A percentile compares a stretch with the other conserved stretches of the same genome.
These are phyloP conservation scores for Gaertneriomyces semiglobifer DNA, from an alignment of 192 early-diverging fungal species.

Conservation along the genomic window DNA sequence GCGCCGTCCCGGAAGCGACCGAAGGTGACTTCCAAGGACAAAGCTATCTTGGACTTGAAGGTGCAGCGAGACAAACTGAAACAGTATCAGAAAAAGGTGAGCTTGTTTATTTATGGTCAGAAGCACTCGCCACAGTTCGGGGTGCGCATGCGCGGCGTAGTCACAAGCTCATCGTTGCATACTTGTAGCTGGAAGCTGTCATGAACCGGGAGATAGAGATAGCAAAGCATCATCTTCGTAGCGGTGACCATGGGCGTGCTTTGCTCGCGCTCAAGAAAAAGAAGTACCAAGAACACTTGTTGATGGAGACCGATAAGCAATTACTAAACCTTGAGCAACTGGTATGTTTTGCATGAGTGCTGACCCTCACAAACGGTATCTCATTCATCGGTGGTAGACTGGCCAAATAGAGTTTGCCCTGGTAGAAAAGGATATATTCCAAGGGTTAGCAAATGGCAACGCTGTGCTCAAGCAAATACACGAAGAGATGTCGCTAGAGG, in stretches of 20 bases:
- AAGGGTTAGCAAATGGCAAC: constrained; percentile 81
- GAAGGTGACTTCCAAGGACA: constrained; percentile 75
- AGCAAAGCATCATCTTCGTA: constrained; percentile 71
- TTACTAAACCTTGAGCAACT: constrained; percentile 87
- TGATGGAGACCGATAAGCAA: constrained; percentile 81
- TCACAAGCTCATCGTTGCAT: too few relatives aligned
- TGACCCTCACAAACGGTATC: not conserved
- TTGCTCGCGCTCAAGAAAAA: constrained; percentile 90
- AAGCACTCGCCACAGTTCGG: not conserved
- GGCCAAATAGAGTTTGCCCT: constrained; percentile 89
- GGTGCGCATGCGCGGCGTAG: not conserved
- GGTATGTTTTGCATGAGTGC: constrained; percentile 38
- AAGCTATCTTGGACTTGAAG: constrained; percentile 92
- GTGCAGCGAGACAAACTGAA: constrained; percentile 91
- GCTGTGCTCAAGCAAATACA: constrained; percentile 79
- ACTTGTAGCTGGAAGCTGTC: constrained; percentile 65
- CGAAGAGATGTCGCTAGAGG: constrained; percentile 83
- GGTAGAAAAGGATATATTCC: constrained; percentile 86
- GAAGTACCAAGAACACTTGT: constrained; percentile 89
- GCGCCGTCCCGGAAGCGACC: constrained; percentile 18
- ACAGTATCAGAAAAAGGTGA: constrained; percentile 86
- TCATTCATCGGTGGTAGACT: constrained; percentile 14
- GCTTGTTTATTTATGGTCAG: not conserved
- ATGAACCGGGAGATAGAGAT: constrained; percentile 75
- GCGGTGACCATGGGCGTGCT: constrained; percentile 77